Evolutionary conservation across 2,329 filamentous ascomycete species (phyloP), one percentile per base, ranked within the genome.

Genomic region (Monosporascus sp.): DNA sequence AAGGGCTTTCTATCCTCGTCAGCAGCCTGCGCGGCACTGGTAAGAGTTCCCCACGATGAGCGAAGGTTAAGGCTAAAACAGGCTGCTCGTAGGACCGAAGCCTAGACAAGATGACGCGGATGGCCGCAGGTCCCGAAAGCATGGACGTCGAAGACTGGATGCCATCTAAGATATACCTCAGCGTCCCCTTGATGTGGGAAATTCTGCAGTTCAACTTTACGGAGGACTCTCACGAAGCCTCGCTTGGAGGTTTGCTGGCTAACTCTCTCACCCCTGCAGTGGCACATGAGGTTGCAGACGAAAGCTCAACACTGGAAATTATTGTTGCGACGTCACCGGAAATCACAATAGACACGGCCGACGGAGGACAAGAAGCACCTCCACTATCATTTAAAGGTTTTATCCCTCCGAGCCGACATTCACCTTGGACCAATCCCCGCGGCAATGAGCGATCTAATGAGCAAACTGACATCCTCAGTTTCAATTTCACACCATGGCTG

Each of bases 101-200:
- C 24, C 59, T 80, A 0, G 74, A 78, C 50, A 73, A 69, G 46
- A 76, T 79, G 70, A 76, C 74, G 0, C 69, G 69, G 0, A 77
- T 79, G 18, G 77, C 77, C 3, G 73, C 74, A 3, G 76, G 76
- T 2, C 72, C 75, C 0, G 75, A 78, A 7, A 73, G 64, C 7
- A 70, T 76, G 53, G 74, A 78, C 36, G 70, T 72, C 15, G 74
- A 78, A 52, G 75, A 78, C 57, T 79, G 77, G 77, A 74, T 77
- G 65, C 77, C 77, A 0, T 77, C 74, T 22, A 75, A 75, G 47
- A 79, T 79, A 47, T 74, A 78, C 56, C 74, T 80, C 37, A 79
- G 74, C 54, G 74, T 79, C 1, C 74, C 75, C 1, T 59, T 80
- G 5, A 79, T 79, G 77, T 79, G 77, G 77, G 74, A 77, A 38